A percentile compares a stretch with the other conserved stretches of the same genome.
Conservation (phyloP, 441 rosid species). For the Cnidoscolus chayamansa region DNA sequence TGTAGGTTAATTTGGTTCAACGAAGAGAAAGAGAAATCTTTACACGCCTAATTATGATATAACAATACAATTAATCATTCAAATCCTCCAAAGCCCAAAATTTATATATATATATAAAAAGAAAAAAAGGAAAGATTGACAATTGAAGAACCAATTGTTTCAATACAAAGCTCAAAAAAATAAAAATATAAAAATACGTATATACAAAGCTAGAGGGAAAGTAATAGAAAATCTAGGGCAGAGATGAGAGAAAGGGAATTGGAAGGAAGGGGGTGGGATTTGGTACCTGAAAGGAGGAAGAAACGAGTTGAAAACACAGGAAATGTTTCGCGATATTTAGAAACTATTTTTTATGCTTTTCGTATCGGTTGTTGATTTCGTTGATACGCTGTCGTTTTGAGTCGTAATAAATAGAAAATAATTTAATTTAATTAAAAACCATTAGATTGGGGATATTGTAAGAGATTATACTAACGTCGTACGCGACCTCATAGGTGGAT, state of each 20-base stretch:
- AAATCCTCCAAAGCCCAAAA: background rate
- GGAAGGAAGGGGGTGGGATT: slow-evolving; percentile 1
- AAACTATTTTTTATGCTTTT: slow-evolving; percentile 20
- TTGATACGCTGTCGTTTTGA: background rate
- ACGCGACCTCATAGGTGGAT: too few relatives aligned
- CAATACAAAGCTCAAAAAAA: slow-evolving; percentile 4
- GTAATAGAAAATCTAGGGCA: too few relatives aligned
- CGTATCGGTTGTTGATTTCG: slow-evolving; percentile 10
- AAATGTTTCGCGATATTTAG: slow-evolving; percentile 18
- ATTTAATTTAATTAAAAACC: too few relatives aligned
- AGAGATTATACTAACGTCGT: too few relatives aligned
- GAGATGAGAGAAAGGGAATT: background rate
- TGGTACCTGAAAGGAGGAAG: slow-evolving; percentile 34
- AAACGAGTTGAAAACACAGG: slow-evolving; percentile 20
- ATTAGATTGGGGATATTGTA: too few relatives aligned
- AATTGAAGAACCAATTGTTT: slow-evolving; percentile 6
- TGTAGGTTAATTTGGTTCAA: background rate
- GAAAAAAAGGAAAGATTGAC: slow-evolving; percentile 18
- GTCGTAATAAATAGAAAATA: too few relatives aligned
- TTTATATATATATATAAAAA: too few relatives aligned
- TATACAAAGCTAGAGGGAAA: background rate
- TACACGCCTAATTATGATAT: background rate
- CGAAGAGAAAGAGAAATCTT: background rate
- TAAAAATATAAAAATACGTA: slow-evolving; percentile 12
- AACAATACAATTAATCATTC: slow-evolving; percentile 9